phyloP scores from a whole-genome alignment of 2,329 filamentous ascomycete genomes.

The Nigrospora sphaerica region DNA sequence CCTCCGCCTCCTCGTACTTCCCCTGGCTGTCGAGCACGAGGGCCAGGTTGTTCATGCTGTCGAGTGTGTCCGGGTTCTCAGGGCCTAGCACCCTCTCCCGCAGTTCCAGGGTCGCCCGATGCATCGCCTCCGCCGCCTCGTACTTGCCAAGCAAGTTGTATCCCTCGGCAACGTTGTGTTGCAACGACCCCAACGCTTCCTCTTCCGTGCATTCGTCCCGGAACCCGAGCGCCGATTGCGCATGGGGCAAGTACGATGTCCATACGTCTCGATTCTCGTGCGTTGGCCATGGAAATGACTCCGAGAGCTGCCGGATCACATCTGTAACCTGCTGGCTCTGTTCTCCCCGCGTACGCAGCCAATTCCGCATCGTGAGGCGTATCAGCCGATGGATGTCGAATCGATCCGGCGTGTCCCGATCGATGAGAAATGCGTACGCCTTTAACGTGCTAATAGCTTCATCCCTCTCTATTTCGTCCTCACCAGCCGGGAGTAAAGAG shows the following conservation, averaged over 20 bases:
- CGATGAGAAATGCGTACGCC: background rate
- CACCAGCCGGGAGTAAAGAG: background rate
- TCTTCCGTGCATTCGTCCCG: background rate
- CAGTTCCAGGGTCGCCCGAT: background rate
- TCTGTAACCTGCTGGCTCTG: no score
- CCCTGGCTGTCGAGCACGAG: background rate
- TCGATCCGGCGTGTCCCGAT: background rate
- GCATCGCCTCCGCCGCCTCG: background rate
- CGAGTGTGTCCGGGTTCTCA: background rate
- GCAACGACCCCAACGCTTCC: background rate
- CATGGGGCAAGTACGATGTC: background rate
- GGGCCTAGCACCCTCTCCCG: background rate
- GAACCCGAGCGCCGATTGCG: background rate
- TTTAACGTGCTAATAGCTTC: background rate
- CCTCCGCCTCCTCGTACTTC: background rate
- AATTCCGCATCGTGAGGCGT: slow-evolving; percentile 5
- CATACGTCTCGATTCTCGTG: background rate
- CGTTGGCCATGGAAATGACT: background rate
- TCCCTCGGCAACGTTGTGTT: background rate
- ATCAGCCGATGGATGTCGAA: slow-evolving; percentile 2
- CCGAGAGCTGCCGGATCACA: background rate
- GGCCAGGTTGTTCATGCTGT: background rate
- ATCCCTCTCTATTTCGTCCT: background rate
- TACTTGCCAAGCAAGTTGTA: background rate
- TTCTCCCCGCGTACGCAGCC: background rate